Conservation (phyloP, 169 alveolate genomes). For the Plasmodium ovale region DNA sequence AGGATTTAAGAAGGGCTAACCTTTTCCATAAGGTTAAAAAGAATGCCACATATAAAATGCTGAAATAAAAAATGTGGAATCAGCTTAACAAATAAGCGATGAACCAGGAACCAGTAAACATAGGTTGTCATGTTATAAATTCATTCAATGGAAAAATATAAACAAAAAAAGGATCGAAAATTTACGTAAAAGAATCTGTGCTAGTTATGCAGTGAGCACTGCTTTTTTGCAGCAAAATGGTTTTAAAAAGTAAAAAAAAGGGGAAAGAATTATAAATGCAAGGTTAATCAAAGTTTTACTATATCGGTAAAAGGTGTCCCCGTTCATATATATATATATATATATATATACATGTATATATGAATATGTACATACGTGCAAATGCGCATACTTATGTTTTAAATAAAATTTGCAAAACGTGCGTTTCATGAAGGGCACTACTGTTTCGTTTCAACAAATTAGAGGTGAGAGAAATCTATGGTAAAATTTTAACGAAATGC, state of each 20-base stretch:
- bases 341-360: neutral
- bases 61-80: neutral
- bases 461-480: neutral
- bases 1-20: neutral
- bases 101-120: no score
- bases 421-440: neutral
- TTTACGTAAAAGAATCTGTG: neutral
- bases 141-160: no score
- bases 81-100: no score
- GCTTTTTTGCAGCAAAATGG: neutral
- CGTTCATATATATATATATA: neutral
- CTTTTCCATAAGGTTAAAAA: neutral
- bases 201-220: neutral
- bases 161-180: no score
- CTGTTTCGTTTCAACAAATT: neutral
- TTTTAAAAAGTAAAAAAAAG: neutral
- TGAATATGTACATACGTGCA: neutral
- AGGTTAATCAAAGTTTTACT: conserved; percentile 10
- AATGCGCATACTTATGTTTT: neutral
- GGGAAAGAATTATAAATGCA: neutral
- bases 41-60: neutral
- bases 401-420: neutral
- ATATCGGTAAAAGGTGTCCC: neutral
- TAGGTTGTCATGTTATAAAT: no score
- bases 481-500: neutral